Conservation (phyloP, 2,329 filamentous ascomycete genomes). For the Penicillium sp. region DNA sequence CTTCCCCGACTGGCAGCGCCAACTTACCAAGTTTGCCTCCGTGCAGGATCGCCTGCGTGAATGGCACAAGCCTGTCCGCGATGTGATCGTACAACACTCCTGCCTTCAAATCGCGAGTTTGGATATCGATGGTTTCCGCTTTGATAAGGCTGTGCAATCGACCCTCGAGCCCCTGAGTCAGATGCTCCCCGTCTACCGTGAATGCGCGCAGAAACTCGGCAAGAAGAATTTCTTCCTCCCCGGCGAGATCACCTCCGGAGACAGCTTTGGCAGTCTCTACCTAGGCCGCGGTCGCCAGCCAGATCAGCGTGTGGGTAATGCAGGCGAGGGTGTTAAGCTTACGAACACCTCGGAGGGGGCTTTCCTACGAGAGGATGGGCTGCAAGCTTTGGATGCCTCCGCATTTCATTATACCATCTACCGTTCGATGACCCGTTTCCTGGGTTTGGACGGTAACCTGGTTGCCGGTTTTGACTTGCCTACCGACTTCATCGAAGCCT, state of each 20-base stretch:
- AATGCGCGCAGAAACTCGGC: slow-evolving; percentile 55
- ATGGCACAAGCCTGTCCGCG: slow-evolving; percentile 58
- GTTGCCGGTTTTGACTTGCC: slow-evolving; percentile 54
- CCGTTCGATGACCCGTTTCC: slow-evolving; percentile 58
- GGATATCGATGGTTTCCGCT: slow-evolving; percentile 64
- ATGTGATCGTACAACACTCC: slow-evolving; percentile 59
- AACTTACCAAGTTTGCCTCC: slow-evolving; percentile 64
- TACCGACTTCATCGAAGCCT: slow-evolving; percentile 53
- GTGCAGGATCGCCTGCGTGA: slow-evolving; percentile 66
- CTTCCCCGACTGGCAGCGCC: slow-evolving; percentile 61
- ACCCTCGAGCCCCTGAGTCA: slow-evolving; percentile 61
- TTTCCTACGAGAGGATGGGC: slow-evolving; percentile 53
- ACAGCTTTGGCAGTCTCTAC: slow-evolving; percentile 60
- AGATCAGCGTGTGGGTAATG: slow-evolving; percentile 43
- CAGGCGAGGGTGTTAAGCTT: slow-evolving; percentile 47
- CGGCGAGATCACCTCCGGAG: slow-evolving; percentile 63
- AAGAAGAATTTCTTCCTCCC: slow-evolving; percentile 65
- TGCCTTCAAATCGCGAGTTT: slow-evolving; percentile 61
- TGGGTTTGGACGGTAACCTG: slow-evolving; percentile 59
- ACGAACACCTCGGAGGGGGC: slow-evolving; percentile 45
- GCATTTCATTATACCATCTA: slow-evolving; percentile 65
- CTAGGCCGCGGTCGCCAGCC: slow-evolving; percentile 60
- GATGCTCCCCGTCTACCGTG: slow-evolving; percentile 56
- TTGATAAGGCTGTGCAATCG: slow-evolving; percentile 64
- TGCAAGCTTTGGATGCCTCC: slow-evolving; percentile 56